Percentiles rank a stretch among this genome's conserved stretches.
Conservation (phyloP, 139 green algal genomes). For the Chlorella sp. region DNA sequence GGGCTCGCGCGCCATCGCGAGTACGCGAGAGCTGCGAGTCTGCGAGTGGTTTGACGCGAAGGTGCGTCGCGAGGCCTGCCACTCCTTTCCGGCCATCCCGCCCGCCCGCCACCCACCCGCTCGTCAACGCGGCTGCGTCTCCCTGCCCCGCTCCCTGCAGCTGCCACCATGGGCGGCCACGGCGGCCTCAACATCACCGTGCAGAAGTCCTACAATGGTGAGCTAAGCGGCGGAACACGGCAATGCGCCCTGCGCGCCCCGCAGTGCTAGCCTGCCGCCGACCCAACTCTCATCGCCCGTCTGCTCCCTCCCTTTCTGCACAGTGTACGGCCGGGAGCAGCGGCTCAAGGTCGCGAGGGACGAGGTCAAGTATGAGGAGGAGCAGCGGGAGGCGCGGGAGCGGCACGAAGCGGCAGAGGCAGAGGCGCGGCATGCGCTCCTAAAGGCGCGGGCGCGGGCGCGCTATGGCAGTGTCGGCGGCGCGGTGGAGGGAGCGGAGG, state of each 20-base stretch:
- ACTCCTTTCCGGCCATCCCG: no score
- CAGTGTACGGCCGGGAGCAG: conserved; percentile 91
- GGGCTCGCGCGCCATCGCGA: no score
- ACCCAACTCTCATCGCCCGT: not conserved
- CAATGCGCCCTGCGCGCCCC: not conserved
- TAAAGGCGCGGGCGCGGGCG: conserved; percentile 51
- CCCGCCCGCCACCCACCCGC: no score
- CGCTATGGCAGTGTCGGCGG: conserved; percentile 16
- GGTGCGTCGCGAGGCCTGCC: no score
- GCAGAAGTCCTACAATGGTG: conserved; percentile 2
- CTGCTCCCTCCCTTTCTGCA: not conserved
- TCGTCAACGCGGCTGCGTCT: no score
- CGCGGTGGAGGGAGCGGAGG: not conserved
- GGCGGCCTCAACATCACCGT: conserved; percentile 91
- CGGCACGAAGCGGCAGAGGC: conserved; percentile 51
- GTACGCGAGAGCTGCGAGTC: no score
- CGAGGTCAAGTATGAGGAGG: conserved; percentile 49
- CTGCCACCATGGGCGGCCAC: conserved; percentile 89
- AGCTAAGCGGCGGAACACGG: not conserved
- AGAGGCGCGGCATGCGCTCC: conserved; percentile 50
- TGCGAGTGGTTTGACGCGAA: no score
- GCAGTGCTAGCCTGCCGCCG: not conserved
- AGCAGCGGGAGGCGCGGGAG: conserved; percentile 41
- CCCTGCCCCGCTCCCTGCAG: no score
- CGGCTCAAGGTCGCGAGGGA: conserved; percentile 69